These are phyloP conservation scores for Volvox carteri DNA, from an alignment of 163 green algal genomes.

Conservation along the genomic window DNA sequence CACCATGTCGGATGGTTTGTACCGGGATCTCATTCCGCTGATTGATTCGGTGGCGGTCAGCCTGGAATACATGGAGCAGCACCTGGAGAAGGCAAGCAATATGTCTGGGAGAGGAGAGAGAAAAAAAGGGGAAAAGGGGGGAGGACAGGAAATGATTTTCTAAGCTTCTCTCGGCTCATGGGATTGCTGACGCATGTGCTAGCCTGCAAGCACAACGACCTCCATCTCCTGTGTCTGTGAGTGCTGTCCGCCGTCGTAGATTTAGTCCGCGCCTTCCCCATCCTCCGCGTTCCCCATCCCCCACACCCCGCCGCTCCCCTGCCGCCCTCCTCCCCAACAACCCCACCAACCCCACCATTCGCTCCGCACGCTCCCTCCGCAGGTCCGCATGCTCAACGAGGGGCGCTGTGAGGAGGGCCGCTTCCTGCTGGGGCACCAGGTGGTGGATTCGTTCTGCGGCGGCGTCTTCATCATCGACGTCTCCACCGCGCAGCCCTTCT, in stretches of 20 bases:
- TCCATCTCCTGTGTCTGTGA: too few species aligned
- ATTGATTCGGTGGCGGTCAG: slow-evolving; percentile 60
- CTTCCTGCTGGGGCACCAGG: slow-evolving; percentile 70
- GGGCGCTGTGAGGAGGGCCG: slow-evolving; percentile 62
- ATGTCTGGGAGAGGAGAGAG: neutral
- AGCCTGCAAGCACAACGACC: too few species aligned
- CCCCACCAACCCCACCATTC: too few species aligned
- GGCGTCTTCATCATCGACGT: slow-evolving; percentile 73
- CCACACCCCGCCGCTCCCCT: neutral
- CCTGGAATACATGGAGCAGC: slow-evolving; percentile 62
- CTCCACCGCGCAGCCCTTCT: slow-evolving; percentile 63
- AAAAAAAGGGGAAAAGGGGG: neutral
- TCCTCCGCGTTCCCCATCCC: too few species aligned
- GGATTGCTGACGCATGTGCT: too few species aligned
- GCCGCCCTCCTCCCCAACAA: neutral
- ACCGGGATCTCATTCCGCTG: slow-evolving; percentile 68
- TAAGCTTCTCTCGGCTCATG: too few species aligned
- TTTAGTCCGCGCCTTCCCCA: too few species aligned
- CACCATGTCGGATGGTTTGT: slow-evolving; percentile 64
- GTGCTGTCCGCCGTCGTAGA: too few species aligned
- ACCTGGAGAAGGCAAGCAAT: slow-evolving; percentile 59
- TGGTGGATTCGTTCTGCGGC: slow-evolving; percentile 61
- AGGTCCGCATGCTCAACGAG: slow-evolving; percentile 51
- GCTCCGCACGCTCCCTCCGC: neutral
- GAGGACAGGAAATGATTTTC: too few species aligned